Evolutionary conservation across 1,284 basidiomycete species (phyloP).

Genomic region (Apiotrichum montevideense): DNA sequence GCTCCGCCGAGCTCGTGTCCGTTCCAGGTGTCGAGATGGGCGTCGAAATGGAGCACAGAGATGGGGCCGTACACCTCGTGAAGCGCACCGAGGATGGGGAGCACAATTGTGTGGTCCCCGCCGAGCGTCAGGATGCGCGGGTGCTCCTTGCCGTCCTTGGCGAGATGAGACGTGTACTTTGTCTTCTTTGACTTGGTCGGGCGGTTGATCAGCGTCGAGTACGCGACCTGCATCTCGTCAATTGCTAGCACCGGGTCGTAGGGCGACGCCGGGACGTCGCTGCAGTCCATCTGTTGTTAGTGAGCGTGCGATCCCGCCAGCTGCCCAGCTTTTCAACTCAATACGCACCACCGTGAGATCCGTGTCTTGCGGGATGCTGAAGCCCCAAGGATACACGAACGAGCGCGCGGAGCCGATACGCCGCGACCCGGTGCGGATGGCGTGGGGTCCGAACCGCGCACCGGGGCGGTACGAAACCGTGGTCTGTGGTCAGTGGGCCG

Average conservation of each 20-base stretch:
- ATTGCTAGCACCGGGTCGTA: constrained; percentile 47
- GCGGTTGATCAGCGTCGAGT: constrained; percentile 20
- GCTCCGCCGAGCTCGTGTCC: constrained; percentile 19
- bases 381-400: constrained; percentile 15
- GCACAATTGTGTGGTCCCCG: constrained; percentile 49
- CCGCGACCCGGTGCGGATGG: constrained; percentile 24
- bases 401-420: constrained; percentile 12
- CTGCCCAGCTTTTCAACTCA: too few relatives aligned
- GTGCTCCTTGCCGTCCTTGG: constrained; percentile 38
- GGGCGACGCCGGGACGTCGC: constrained; percentile 46
- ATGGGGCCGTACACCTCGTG: constrained; percentile 45
- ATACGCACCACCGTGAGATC: constrained; percentile 15
- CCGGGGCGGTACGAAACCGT: constrained; percentile 25
- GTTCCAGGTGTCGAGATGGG: constrained; percentile 49
- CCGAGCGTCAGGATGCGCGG: constrained; percentile 48
- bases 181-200: constrained; percentile 3
- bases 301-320: too few relatives aligned
- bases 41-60: constrained; percentile 39
- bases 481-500: constrained; percentile 5
- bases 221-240: constrained; percentile 45
- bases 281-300: constrained; percentile 40
- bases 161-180: constrained; percentile 10
- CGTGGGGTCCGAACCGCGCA: constrained; percentile 45
- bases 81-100: constrained; percentile 47
- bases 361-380: constrained; percentile 8